Evolutionary conservation across 2,329 filamentous ascomycete species (phyloP).

Genomic region (Microdochium bolleyi): DNA sequence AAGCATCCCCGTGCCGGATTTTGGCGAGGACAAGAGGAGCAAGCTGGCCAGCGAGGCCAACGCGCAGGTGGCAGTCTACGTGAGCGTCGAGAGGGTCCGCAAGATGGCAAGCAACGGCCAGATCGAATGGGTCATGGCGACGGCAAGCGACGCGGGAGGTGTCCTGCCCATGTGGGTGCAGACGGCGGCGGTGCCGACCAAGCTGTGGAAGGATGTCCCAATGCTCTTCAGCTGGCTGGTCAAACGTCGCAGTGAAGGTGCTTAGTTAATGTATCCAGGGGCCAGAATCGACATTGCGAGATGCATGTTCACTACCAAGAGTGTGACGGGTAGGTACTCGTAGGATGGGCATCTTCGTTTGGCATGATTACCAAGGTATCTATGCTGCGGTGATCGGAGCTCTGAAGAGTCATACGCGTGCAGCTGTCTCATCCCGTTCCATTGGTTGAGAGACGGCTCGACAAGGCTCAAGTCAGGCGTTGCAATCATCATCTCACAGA

Average conservation of each 20-base stretch:
- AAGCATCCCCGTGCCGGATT: conserved; percentile 44
- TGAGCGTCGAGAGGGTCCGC: conserved; percentile 55
- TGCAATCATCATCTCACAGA: too few relatives aligned
- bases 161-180: conserved; percentile 59
- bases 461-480: too few relatives aligned
- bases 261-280: too few relatives aligned
- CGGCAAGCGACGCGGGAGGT: conserved; percentile 63
- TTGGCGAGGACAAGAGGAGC: conserved; percentile 21
- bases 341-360: too few relatives aligned
- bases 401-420: background rate
- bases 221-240: conserved; percentile 58
- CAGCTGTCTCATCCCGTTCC: background rate
- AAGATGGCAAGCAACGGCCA: conserved; percentile 28
- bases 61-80: conserved; percentile 52
- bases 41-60: conserved; percentile 30
- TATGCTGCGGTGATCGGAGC: background rate
- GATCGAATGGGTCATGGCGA: conserved; percentile 74
- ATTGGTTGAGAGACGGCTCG: background rate
- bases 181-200: conserved; percentile 51
- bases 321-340: too few relatives aligned
- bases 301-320: too few relatives aligned
- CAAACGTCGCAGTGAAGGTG: conserved; percentile 26
- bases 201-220: conserved; percentile 64
- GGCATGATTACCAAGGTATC: too few relatives aligned
- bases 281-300: background rate